These are phyloP conservation scores for Erodium texanum DNA, from an alignment of 441 rosid genomes.

Conservation along the genomic window DNA sequence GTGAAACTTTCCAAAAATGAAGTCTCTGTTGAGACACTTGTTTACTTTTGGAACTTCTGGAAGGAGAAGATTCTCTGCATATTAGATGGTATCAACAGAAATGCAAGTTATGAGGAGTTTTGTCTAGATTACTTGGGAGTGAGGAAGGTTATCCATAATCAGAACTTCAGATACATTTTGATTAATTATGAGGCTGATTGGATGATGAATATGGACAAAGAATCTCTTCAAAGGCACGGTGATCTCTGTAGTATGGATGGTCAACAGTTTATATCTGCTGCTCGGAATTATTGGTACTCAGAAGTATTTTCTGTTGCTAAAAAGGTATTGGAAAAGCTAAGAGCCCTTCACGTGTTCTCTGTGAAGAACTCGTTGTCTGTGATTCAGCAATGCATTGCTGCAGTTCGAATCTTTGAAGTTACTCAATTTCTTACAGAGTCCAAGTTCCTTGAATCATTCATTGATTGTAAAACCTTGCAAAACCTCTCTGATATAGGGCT, in stretches of 20 bases:
- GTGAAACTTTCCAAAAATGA: constrained; percentile 10
- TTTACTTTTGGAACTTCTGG: constrained; percentile 36
- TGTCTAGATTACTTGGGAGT: constrained; percentile 42
- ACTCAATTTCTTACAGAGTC: constrained; percentile 27
- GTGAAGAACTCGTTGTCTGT: constrained; percentile 16
- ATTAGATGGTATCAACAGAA: constrained; percentile 18
- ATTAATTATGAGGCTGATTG: constrained; percentile 29
- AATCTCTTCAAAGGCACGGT: constrained; percentile 8
- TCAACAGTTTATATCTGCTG: constrained; percentile 30
- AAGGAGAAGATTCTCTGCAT: constrained; percentile 27
- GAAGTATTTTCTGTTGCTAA: constrained; percentile 36
- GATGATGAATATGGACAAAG: constrained; percentile 17
- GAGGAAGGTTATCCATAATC: constrained; percentile 19
- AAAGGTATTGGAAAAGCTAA: constrained; percentile 27
- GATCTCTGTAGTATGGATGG: constrained; percentile 20
- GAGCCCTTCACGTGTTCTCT: constrained; percentile 15
- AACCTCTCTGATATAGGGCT: constrained; percentile 12
- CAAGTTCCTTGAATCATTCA: constrained; percentile 14
- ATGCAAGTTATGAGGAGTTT: constrained; percentile 25
- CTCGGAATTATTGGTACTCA: constrained; percentile 29
- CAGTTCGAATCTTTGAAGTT: constrained; percentile 21
- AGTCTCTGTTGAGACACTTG: constrained; percentile 26
- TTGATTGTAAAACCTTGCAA: not conserved
- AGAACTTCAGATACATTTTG: constrained; percentile 19
- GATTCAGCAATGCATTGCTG: constrained; percentile 21